A percentile compares a stretch with the other conserved stretches of the same genome.
Evolutionary conservation across 148 eudicot species (phyloP).

Genomic region (Rhododendron williamsianum): DNA sequence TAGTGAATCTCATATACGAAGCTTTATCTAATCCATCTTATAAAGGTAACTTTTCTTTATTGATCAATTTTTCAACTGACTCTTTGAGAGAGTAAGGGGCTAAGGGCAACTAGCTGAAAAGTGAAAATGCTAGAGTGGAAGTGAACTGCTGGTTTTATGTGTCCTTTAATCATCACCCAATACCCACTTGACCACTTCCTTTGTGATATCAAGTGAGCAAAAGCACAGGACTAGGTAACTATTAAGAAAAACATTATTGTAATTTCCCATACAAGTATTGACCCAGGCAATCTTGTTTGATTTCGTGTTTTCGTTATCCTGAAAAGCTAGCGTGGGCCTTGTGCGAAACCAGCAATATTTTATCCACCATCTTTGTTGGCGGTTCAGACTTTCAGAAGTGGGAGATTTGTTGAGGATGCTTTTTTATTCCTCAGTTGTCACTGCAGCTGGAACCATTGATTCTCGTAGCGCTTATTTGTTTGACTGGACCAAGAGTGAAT

Average conservation of each 20-base stretch:
- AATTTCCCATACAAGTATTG: not conserved
- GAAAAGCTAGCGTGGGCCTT: not conserved
- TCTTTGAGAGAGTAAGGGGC: not conserved
- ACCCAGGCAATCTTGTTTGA: not conserved
- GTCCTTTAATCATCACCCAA: not conserved
- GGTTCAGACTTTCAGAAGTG: not conserved
- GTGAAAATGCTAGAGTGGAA: not conserved
- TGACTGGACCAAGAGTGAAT: not conserved
- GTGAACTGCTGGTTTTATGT: not conserved
- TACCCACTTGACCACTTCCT: not conserved
- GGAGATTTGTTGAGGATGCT: not conserved
- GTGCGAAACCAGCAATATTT: not conserved
- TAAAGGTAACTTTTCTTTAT: conserved; percentile 39
- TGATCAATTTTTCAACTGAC: not conserved
- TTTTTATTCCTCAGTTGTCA: not conserved
- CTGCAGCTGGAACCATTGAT: not conserved
- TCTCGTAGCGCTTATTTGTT: not conserved
- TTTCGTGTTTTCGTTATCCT: too few species aligned
- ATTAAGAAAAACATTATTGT: not conserved
- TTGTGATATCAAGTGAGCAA: not conserved
- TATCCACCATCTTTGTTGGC: not conserved
- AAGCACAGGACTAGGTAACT: not conserved
- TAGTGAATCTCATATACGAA: conserved; percentile 84
- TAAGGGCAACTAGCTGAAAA: not conserved
- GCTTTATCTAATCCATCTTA: conserved; percentile 76